Conservation (phyloP, 2,329 filamentous ascomycete species). For the Trichoderma semiorbis region DNA sequence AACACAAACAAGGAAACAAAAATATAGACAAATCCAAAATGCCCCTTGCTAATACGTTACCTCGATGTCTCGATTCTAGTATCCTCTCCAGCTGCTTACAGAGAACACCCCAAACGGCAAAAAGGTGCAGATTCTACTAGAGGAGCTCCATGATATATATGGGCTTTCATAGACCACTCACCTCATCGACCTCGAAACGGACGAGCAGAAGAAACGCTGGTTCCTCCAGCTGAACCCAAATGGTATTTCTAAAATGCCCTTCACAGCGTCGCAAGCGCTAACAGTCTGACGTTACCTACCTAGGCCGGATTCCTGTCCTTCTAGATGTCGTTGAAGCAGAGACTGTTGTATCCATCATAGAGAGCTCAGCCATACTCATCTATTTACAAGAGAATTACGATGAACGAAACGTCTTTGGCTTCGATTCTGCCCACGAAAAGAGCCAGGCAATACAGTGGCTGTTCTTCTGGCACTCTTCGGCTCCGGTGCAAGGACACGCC, state of each 20-base stretch:
- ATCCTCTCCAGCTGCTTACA: neutral
- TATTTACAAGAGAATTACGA: neutral
- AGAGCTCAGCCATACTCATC: neutral
- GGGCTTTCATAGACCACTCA: neutral
- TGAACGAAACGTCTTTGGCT: neutral
- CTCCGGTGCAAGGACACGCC: neutral
- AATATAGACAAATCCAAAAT: neutral
- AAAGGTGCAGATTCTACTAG: constrained; percentile 4
- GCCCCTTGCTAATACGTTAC: neutral
- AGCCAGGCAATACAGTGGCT: constrained; percentile 5
- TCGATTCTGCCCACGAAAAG: neutral
- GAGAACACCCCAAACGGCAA: neutral
- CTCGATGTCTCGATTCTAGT: neutral
- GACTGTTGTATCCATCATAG: neutral
- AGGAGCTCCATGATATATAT: neutral
- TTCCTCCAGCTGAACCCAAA: constrained; percentile 10
- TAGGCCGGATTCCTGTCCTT: constrained; percentile 1
- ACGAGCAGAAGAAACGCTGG: neutral
- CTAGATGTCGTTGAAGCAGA: neutral
- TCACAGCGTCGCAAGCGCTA: neutral
- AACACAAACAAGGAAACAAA: neutral
- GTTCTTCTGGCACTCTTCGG: constrained; percentile 2
- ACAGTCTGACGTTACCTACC: neutral
- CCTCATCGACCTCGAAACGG: neutral
- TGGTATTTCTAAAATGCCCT: neutral